A percentile compares a stretch with the other conserved stretches of the same genome.
Evolutionary conservation across 2,329 filamentous ascomycete species (phyloP).

Genomic region (Coniella vitis): DNA sequence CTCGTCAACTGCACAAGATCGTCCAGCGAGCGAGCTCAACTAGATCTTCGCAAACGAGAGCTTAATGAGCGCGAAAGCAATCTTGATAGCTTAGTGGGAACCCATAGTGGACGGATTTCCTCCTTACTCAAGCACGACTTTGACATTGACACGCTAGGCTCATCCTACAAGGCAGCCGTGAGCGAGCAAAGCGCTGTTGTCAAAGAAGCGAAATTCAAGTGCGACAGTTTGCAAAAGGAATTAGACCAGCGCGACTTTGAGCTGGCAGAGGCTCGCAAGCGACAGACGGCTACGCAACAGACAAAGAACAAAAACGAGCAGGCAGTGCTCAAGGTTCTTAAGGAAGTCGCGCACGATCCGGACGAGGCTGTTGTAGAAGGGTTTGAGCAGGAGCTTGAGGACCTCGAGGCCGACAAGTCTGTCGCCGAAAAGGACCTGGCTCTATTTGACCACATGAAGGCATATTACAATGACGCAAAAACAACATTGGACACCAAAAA

Average conservation of each 20-base stretch:
- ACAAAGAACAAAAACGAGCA: slow-evolving; percentile 57
- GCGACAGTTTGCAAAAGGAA: slow-evolving; percentile 65
- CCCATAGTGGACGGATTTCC: slow-evolving; percentile 66
- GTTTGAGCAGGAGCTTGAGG: slow-evolving; percentile 44
- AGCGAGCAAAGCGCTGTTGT: slow-evolving; percentile 51
- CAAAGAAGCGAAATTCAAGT: slow-evolving; percentile 58
- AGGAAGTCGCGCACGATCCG: slow-evolving; percentile 31
- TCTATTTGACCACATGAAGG: slow-evolving; percentile 60
- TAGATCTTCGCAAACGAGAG: slow-evolving; percentile 79
- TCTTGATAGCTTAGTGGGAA: slow-evolving; percentile 68
- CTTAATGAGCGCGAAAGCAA: slow-evolving; percentile 65
- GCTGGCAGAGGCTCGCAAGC: slow-evolving; percentile 58
- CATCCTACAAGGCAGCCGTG: slow-evolving; percentile 59
- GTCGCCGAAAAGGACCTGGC: slow-evolving; percentile 61
- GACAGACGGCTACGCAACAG: slow-evolving; percentile 54
- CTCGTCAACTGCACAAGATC: slow-evolving; percentile 75
- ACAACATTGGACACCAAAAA: slow-evolving; percentile 60
- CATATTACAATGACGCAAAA: slow-evolving; percentile 66
- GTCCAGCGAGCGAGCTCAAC: slow-evolving; percentile 73
- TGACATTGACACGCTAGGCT: slow-evolving; percentile 63
- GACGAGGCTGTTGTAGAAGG: slow-evolving; percentile 41
- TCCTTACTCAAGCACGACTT: slow-evolving; percentile 59
- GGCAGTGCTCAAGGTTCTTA: slow-evolving; percentile 44
- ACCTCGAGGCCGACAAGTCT: slow-evolving; percentile 47
- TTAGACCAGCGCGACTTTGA: slow-evolving; percentile 71